Percentiles rank a stretch among this genome's conserved stretches.
Evolutionary conservation across 2,329 filamentous ascomycete species (phyloP).

Genomic region (Fusarium sp.): DNA sequence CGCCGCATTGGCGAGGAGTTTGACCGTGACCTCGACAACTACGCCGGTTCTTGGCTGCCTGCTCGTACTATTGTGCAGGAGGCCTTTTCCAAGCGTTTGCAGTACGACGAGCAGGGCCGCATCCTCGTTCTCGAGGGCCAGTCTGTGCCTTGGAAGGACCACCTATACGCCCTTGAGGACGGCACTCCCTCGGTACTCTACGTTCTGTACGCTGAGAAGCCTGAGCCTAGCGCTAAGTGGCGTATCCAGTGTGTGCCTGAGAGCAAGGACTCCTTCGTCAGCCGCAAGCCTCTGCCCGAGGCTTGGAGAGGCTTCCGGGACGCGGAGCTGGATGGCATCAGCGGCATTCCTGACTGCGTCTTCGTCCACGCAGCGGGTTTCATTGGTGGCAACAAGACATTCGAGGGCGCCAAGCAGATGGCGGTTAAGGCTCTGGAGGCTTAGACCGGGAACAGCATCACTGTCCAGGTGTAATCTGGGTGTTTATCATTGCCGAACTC

Average conservation of each 20-base stretch:
- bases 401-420: constrained; percentile 88
- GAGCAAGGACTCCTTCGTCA: constrained; percentile 86
- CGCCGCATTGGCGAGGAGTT: constrained; percentile 91
- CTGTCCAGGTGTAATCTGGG: not conserved
- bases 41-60: constrained; percentile 82
- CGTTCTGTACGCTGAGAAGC: constrained; percentile 89
- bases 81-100: constrained; percentile 76
- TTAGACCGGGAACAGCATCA: constrained; percentile 34
- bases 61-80: constrained; percentile 81
- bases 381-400: constrained; percentile 94
- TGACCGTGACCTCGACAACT: constrained; percentile 80
- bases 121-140: constrained; percentile 82
- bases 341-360: constrained; percentile 77
- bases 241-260: constrained; percentile 92
- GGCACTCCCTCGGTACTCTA: constrained; percentile 75
- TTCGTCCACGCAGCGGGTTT: constrained; percentile 97
- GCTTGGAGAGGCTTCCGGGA: constrained; percentile 93
- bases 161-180: constrained; percentile 87
- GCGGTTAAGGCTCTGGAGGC: constrained; percentile 75
- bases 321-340: constrained; percentile 79
- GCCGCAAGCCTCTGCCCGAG: constrained; percentile 89
- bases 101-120: constrained; percentile 78
- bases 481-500: not conserved
- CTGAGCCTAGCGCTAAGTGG: constrained; percentile 83
- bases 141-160: constrained; percentile 94